Conservation (phyloP, 129 eudicot species). For the Calendula officinalis region DNA sequence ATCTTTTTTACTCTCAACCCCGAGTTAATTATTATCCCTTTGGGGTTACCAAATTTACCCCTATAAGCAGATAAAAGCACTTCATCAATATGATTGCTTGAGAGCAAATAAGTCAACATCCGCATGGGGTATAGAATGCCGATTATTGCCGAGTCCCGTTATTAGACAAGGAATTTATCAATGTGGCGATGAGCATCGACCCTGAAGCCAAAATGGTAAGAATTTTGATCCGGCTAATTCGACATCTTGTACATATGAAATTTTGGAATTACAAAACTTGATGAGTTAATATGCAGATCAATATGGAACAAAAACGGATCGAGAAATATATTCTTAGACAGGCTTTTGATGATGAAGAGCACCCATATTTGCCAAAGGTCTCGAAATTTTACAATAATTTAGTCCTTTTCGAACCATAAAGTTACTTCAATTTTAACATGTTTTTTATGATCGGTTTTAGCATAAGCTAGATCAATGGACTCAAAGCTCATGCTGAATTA, state of each 20-base stretch:
- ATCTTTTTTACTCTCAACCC: neutral
- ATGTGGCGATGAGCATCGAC: conserved; percentile 83
- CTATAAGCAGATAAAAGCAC: conserved; percentile 22
- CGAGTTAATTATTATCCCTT: neutral
- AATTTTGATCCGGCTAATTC: neutral
- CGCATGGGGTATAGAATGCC: conserved; percentile 97
- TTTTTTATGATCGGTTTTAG: too few species aligned
- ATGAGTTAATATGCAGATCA: conserved; percentile 42
- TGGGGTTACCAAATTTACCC: neutral
- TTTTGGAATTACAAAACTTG: neutral
- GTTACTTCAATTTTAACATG: too few species aligned
- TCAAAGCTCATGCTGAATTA: conserved; percentile 79
- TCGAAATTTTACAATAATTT: too few species aligned
- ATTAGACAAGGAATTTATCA: conserved; percentile 82
- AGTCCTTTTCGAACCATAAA: too few species aligned
- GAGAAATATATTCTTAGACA: conserved; percentile 79
- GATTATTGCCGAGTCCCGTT: conserved; percentile 96
- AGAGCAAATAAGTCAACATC: conserved; percentile 95
- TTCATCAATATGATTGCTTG: conserved; percentile 84
- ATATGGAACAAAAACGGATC: conserved; percentile 52
- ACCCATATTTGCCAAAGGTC: conserved; percentile 92
- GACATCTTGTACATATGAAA: neutral
- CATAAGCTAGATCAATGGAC: conserved; percentile 94
- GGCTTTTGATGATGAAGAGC: conserved; percentile 75
- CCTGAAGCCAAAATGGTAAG: conserved; percentile 34